These are phyloP conservation scores for Mortierella sp. DNA, from an alignment of 371 early-diverging fungal genomes.

Conservation along the genomic window DNA sequence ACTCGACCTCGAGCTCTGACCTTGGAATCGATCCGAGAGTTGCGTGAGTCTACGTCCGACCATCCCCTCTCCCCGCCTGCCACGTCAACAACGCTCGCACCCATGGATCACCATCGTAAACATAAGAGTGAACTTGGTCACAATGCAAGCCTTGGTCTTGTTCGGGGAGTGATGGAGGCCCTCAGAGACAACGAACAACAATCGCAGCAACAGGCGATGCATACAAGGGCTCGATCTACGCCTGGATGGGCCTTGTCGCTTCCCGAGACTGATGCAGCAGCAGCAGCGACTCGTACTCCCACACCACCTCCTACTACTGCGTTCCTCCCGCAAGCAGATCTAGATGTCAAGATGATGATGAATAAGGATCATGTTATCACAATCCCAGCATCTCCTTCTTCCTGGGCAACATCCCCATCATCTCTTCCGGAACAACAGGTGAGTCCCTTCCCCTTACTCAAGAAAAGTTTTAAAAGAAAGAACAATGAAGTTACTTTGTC, in stretches of 20 bases:
- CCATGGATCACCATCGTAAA: constrained; percentile 17
- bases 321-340: not conserved
- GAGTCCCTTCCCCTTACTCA: not conserved
- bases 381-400: not conserved
- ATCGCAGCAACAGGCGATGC: not conserved
- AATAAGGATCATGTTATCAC: not conserved
- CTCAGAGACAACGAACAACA: constrained; percentile 35
- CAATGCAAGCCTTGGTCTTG: constrained; percentile 7
- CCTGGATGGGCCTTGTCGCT: constrained; percentile 2
- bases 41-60: constrained; percentile 10
- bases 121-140: constrained; percentile 36
- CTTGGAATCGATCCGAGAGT: constrained; percentile 27
- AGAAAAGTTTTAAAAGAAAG: constrained; percentile 3
- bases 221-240: not conserved
- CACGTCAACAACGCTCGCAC: constrained; percentile 6
- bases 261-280: no score
- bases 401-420: not conserved
- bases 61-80: not conserved
- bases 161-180: constrained; percentile 31
- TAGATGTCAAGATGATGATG: not conserved
- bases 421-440: not conserved
- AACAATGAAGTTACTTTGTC: not conserved
- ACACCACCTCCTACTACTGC: constrained; percentile 2
- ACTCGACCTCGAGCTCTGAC: constrained; percentile 34
- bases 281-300: not conserved